Conservation (phyloP, 192 early-diverging fungal species). For the Spizellomyces sp. region DNA sequence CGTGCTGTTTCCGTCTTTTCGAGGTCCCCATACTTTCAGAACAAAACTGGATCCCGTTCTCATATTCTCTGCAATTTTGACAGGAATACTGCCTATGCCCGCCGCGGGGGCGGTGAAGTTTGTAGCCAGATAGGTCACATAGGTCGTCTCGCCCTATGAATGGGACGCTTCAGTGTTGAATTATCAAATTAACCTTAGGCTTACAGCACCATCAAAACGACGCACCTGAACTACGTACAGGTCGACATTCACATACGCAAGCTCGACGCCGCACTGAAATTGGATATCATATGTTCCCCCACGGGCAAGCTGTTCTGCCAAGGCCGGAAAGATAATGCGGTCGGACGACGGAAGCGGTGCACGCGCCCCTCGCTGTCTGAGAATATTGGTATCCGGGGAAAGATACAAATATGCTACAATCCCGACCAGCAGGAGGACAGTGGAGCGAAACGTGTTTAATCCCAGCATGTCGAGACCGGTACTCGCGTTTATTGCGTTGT, state of each 20-base stretch:
- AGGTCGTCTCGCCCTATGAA: background rate
- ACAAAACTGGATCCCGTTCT: conserved; percentile 12
- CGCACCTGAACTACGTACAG: conserved; percentile 13
- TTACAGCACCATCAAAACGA: too few relatives aligned
- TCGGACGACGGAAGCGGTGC: conserved; percentile 5
- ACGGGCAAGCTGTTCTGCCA: conserved; percentile 2
- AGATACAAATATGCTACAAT: conserved; percentile 14
- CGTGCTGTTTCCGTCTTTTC: background rate
- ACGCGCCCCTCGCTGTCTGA: background rate
- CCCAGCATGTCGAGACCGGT: conserved; percentile 12
- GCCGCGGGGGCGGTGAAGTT: conserved; percentile 2
- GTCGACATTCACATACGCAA: conserved; percentile 23
- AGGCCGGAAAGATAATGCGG: background rate
- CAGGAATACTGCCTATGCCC: background rate
- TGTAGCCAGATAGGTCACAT: background rate
- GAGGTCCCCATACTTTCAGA: conserved; percentile 20
- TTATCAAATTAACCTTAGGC: background rate
- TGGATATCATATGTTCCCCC: conserved; percentile 3
- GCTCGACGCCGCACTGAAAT: background rate
- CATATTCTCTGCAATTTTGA: background rate
- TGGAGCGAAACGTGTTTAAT: conserved; percentile 14
- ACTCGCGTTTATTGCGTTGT: background rate
- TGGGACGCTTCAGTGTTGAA: background rate
- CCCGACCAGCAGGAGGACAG: conserved; percentile 5
- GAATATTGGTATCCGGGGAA: background rate